phyloP scores from a whole-genome alignment of 768 basidiomycete genomes.

The Rhodocollybia butyracea region DNA sequence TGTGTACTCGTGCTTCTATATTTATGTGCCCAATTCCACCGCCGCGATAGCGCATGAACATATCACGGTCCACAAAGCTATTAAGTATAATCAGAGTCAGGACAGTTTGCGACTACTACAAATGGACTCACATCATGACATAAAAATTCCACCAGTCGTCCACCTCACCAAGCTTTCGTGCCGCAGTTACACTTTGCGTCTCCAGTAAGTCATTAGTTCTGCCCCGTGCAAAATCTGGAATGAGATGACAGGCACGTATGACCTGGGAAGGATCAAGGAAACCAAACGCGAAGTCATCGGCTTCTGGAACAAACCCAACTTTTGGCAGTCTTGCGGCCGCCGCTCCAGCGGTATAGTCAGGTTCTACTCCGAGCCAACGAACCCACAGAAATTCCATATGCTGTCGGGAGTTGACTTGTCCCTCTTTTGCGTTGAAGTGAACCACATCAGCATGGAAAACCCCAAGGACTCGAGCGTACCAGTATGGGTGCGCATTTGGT shows the following conservation, averaged over 20 bases:
- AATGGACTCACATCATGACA: conserved; percentile 30
- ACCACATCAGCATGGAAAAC: conserved; percentile 18
- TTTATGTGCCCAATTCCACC: conserved; percentile 27
- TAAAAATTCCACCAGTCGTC: conserved; percentile 30
- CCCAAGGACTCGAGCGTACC: conserved; percentile 19
- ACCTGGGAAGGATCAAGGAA: conserved; percentile 28
- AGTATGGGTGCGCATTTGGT: conserved; percentile 17
- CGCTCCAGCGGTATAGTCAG: conserved; percentile 14
- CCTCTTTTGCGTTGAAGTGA: conserved; percentile 7
- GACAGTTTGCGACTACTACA: not conserved
- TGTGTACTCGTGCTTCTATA: not conserved
- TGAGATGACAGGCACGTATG: conserved; percentile 25
- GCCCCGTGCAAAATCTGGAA: conserved; percentile 26
- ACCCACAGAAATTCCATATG: conserved; percentile 36
- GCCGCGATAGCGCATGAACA: no score
- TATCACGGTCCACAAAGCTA: conserved; percentile 38
- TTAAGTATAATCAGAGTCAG: not conserved
- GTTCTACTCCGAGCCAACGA: conserved; percentile 31
- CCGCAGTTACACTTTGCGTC: conserved; percentile 1
- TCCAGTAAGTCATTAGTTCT: conserved; percentile 14
- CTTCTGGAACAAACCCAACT: conserved; percentile 27
- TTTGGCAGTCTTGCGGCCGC: conserved; percentile 20
- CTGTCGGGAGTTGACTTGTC: not conserved
- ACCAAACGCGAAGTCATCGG: conserved; percentile 28
- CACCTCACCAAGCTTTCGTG: conserved; percentile 4